Percentiles rank a stretch among this genome's conserved stretches.
Evolutionary conservation across 306 rosid species (phyloP).

Genomic region (Lagenaria siceraria): DNA sequence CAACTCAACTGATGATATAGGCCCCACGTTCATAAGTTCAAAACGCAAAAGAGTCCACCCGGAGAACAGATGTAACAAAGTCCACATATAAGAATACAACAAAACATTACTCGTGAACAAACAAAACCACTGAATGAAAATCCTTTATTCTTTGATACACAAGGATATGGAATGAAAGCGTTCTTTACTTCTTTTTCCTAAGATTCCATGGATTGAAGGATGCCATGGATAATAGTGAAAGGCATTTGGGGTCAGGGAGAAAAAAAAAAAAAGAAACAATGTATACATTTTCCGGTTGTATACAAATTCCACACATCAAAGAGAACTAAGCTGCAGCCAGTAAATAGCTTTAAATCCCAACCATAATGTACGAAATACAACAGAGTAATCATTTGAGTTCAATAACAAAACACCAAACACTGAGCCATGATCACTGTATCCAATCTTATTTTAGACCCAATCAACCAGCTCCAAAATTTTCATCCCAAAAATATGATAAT

Average conservation of each 20-base stretch:
- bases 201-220: not conserved
- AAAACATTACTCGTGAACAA: not conserved
- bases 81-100: not conserved
- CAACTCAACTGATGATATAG: conserved; percentile 60
- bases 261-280: not conserved
- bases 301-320: not conserved
- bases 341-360: not conserved
- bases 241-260: not conserved
- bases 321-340: not conserved
- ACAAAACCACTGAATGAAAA: not conserved
- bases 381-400: not conserved
- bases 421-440: not conserved
- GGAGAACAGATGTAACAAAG: not conserved
- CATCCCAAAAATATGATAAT: not conserved
- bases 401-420: not conserved
- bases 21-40: conserved; percentile 10
- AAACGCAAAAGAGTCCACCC: not conserved
- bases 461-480: not conserved
- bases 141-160: not conserved
- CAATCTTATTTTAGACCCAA: not conserved
- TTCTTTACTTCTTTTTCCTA: not conserved
- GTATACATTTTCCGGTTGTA: not conserved
- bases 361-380: not conserved
- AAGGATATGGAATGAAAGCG: not conserved
- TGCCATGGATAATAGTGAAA: not conserved